A percentile compares a stretch with the other conserved stretches of the same genome.
These are phyloP conservation scores for Asterophora lycoperdoides DNA, from an alignment of 768 basidiomycete genomes.

Conservation along the genomic window DNA sequence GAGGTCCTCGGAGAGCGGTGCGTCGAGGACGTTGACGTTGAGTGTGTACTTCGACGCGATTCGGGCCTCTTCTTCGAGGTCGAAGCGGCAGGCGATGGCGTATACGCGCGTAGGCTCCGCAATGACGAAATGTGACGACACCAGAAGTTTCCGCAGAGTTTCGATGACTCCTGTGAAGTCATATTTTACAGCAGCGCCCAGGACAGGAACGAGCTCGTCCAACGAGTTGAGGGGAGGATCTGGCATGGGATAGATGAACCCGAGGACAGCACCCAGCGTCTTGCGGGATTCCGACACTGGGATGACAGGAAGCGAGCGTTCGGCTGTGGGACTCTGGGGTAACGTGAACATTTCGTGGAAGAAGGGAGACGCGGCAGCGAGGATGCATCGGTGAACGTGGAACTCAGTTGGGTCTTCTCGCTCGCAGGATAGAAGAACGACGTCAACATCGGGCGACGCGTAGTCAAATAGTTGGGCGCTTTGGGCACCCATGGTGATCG, in stretches of 20 bases:
- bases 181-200: constrained; percentile 60
- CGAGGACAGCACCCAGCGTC: constrained; percentile 47
- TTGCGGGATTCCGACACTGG: constrained; percentile 49
- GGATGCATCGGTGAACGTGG: constrained; percentile 56
- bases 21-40: constrained; percentile 46
- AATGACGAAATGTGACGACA: constrained; percentile 45
- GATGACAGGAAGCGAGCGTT: constrained; percentile 39
- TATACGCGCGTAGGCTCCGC: constrained; percentile 58
- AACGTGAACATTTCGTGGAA: constrained; percentile 67
- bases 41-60: constrained; percentile 60
- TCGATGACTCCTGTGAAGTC: constrained; percentile 47
- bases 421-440: constrained; percentile 44
- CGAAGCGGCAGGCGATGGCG: constrained; percentile 64
- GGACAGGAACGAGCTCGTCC: constrained; percentile 47
- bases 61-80: constrained; percentile 58
- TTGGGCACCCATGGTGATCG: constrained; percentile 18
- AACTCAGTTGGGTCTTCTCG: constrained; percentile 41
- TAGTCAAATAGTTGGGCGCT: constrained; percentile 35
- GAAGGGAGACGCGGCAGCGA: constrained; percentile 61
- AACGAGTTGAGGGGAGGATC: constrained; percentile 49
- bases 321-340: constrained; percentile 38
- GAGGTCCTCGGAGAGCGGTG: constrained; percentile 58
- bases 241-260: constrained; percentile 58
- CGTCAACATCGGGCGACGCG: constrained; percentile 46
- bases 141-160: constrained; percentile 47